A percentile compares a stretch with the other conserved stretches of the same genome.
These are phyloP conservation scores for Phaeosphaeriaceae sp. DNA, from an alignment of 2,329 filamentous ascomycete species.

Conservation along the genomic window DNA sequence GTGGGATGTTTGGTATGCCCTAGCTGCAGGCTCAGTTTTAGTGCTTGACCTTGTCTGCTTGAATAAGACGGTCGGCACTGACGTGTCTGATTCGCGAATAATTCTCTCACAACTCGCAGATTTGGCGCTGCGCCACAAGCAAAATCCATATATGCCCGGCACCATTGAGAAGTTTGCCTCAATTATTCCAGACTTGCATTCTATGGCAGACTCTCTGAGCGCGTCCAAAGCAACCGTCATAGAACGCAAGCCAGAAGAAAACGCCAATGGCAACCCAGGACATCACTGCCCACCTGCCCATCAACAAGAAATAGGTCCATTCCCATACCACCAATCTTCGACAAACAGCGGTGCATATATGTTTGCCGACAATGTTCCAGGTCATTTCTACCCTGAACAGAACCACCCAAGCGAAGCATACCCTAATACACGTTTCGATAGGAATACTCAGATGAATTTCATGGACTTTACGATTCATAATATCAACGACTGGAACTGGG, in stretches of 20 bases:
- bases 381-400: slow-evolving; percentile 30
- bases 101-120: slow-evolving; percentile 46
- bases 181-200: slow-evolving; percentile 45
- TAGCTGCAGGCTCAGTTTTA: slow-evolving; percentile 47
- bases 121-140: slow-evolving; percentile 38
- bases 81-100: slow-evolving; percentile 37
- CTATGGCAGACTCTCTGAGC: slow-evolving; percentile 39
- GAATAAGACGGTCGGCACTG: slow-evolving; percentile 21
- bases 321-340: slow-evolving; percentile 28
- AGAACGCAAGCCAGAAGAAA: slow-evolving; percentile 11
- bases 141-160: slow-evolving; percentile 46
- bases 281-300: slow-evolving; percentile 14
- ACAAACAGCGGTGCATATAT: slow-evolving; percentile 39
- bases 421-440: slow-evolving; percentile 30
- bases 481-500: slow-evolving; percentile 47
- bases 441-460: slow-evolving; percentile 40
- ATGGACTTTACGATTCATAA: slow-evolving; percentile 47
- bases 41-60: slow-evolving; percentile 48
- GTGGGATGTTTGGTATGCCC: slow-evolving; percentile 52
- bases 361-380: slow-evolving; percentile 33
- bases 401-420: slow-evolving; percentile 22
- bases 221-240: slow-evolving; percentile 10
- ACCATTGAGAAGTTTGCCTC: slow-evolving; percentile 48
- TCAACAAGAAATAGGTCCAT: slow-evolving; percentile 18
- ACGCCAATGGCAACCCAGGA: slow-evolving; percentile 1